Base-by-base conservation (phyloP, 805 yeast genomes). In the Teunomyces kruisii region DNA sequence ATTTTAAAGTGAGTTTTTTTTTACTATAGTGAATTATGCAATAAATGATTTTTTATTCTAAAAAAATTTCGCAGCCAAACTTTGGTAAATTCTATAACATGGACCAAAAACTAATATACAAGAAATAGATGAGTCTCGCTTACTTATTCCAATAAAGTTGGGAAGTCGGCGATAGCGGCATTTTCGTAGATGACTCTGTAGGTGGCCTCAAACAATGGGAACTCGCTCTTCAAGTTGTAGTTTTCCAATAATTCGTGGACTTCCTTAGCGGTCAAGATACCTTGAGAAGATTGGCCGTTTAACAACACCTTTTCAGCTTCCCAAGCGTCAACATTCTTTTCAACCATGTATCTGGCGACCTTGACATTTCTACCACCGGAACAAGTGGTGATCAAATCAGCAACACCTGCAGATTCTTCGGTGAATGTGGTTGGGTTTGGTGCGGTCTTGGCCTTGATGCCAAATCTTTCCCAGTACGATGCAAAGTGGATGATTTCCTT, bases 241-340 rank as follows among this genome's bases (percentile, higher is more conserved):
- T 74, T 75, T 32, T 65, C 73, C 61, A 88, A 78, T 65, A 90
- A 81, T 58, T 87, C 95, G 67, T 89, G 87, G 37, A 94, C 97
- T 75, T 94, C 99, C 63, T 80, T 81, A 45, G 91, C 79, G 32
- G 99, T 94, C 60, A 86, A 79, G 47, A 91, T 78, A 68, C 99
- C 99, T 75, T 94, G 99, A 47, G 97, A 96, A 39, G 94, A 84
- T 76, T 91, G 97, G 42, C 99, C 99, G 64, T 94, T 90, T 56
- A 94, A 76, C 56, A 94, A 73, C 62, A 79, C 86, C 68, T 80
- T 83, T 72, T 94, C 99, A 45, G 94, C 86, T 58, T 84, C 90
- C 61, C 76, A 74, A 37, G 96, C 94, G 49, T 81, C 67, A 58
- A 82, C 87, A 49, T 86, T 85, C 49, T 90, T 76, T 66, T 81